Evolutionary conservation across 352 stramenopile species (phyloP).

Genomic region (Pythium utonaiense): DNA sequence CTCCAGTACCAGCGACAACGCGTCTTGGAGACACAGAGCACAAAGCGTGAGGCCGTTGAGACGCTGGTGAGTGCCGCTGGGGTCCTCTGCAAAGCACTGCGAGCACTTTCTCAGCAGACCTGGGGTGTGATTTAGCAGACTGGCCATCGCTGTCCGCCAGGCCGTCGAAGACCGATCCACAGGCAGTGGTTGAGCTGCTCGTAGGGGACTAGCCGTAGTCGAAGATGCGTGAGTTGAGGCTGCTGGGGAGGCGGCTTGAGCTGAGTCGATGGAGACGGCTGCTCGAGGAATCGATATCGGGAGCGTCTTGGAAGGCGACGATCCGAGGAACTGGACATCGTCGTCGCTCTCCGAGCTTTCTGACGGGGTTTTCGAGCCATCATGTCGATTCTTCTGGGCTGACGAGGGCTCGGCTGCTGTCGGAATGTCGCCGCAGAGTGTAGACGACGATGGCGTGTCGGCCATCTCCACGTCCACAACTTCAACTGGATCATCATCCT

Average conservation of each 20-base stretch:
- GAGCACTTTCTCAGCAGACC: slow-evolving; percentile 3
- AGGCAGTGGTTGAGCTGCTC: not conserved
- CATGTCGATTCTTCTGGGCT: not conserved
- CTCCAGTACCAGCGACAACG: not conserved
- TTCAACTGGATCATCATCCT: not conserved
- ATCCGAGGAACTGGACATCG: slow-evolving; percentile 20
- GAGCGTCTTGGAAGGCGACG: not conserved
- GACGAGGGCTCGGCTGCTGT: not conserved
- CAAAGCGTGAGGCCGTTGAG: slow-evolving; percentile 5
- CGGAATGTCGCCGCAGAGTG: not conserved
- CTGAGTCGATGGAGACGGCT: not conserved
- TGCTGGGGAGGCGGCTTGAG: not conserved
- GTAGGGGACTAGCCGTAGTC: not conserved
- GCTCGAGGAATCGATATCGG: not conserved
- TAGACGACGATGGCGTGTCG: not conserved
- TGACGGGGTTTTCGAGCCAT: not conserved
- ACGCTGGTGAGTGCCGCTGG: slow-evolving; percentile 10
- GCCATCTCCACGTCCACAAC: slow-evolving; percentile 1
- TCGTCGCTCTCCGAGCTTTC: slow-evolving; percentile 6
- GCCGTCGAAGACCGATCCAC: not conserved
- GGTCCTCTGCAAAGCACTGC: slow-evolving; percentile 6
- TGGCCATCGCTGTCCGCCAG: not conserved
- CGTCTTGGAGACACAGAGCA: slow-evolving; percentile 1
- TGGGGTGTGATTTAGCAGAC: not conserved
- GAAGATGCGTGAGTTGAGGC: not conserved